Evolutionary conservation across 352 stramenopile species (phyloP).

Genomic region (Pythium oligandrum): DNA sequence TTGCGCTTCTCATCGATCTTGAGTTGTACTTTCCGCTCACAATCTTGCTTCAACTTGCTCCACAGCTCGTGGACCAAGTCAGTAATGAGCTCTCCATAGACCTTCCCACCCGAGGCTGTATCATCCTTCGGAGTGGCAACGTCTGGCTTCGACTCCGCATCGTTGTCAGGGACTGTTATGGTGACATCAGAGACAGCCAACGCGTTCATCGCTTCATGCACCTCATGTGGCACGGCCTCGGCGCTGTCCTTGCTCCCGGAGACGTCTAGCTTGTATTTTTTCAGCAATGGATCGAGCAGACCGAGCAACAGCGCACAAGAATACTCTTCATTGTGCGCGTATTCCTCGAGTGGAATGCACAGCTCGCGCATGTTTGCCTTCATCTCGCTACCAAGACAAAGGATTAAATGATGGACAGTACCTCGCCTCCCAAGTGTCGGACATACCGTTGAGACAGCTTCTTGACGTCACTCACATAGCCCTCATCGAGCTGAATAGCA

Average conservation of each 20-base stretch:
- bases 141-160: not conserved
- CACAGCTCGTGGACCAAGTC: conserved; percentile 69
- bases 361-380: conserved; percentile 80
- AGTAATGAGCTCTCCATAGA: conserved; percentile 70
- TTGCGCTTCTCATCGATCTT: conserved; percentile 83
- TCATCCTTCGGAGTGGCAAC: not conserved
- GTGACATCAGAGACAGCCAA: too few relatives aligned
- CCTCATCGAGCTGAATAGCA: conserved; percentile 50
- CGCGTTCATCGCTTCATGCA: too few relatives aligned
- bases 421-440: too few relatives aligned
- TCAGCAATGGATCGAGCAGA: conserved; percentile 63
- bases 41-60: conserved; percentile 44
- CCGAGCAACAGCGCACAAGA: conserved; percentile 63
- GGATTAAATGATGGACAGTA: not conserved
- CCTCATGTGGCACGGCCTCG: too few relatives aligned
- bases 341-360: conserved; percentile 79
- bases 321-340: conserved; percentile 79
- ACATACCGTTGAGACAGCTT: conserved; percentile 42
- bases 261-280: conserved; percentile 56
- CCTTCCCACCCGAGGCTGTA: conserved; percentile 22
- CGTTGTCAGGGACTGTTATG: too few relatives aligned
- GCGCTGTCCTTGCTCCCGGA: too few relatives aligned
- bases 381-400: conserved; percentile 57
- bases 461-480: conserved; percentile 67
- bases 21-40: conserved; percentile 41